Percentiles rank a stretch among this genome's conserved stretches.
Evolutionary conservation across 208 protist genomes (phyloP).

Genomic region (Crithidia thermophila): DNA sequence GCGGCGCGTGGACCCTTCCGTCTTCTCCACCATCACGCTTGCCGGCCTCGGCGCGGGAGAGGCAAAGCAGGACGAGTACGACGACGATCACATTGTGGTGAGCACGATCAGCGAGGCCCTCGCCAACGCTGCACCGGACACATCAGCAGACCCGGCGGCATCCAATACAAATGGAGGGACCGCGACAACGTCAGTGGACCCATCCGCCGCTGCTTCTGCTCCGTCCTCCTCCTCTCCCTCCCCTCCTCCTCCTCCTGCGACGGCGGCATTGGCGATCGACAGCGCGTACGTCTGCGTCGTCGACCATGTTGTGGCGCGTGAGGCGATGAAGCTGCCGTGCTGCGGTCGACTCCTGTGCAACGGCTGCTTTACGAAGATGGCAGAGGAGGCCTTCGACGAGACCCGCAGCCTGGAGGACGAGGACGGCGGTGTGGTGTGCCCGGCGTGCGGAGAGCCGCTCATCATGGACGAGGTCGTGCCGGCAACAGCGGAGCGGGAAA

Average conservation of each 20-base stretch:
- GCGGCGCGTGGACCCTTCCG: slow-evolving; percentile 63
- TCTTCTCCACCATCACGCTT: slow-evolving; percentile 51
- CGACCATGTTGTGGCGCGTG: slow-evolving; percentile 51
- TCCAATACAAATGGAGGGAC: neutral
- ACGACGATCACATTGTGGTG: neutral
- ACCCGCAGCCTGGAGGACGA: slow-evolving; percentile 29
- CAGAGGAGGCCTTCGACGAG: slow-evolving; percentile 55
- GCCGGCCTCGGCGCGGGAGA: neutral
- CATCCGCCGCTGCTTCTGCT: too few relatives aligned
- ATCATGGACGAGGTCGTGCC: slow-evolving; percentile 68
- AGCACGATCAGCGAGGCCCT: neutral
- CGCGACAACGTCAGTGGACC: neutral
- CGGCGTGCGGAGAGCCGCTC: slow-evolving; percentile 69
- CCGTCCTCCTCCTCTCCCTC: too few relatives aligned
- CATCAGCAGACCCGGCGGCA: neutral
- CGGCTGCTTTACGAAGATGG: slow-evolving; percentile 61
- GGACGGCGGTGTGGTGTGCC: slow-evolving; percentile 52
- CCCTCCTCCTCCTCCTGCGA: neutral
- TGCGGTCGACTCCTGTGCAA: slow-evolving; percentile 66
- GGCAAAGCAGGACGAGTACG: neutral
- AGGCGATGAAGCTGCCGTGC: slow-evolving; percentile 77
- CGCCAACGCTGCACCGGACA: neutral
- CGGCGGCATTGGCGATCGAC: neutral
- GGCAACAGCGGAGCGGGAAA: slow-evolving; percentile 53
- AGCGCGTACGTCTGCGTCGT: slow-evolving; percentile 42